phyloP scores from a whole-genome alignment of 2,329 filamentous ascomycete species.

The Tricladium varicosporioides region DNA sequence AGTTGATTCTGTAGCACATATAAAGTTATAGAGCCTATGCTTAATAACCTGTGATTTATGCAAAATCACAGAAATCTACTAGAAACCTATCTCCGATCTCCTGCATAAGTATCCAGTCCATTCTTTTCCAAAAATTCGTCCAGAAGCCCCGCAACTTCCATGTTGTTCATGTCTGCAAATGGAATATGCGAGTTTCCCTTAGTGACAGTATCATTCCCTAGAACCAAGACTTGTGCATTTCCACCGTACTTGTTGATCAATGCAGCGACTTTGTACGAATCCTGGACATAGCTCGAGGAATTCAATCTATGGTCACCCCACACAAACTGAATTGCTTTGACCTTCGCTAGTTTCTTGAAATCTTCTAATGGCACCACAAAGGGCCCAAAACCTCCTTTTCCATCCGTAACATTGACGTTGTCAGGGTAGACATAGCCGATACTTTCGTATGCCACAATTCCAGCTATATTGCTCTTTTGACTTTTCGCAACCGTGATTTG shows the following conservation, averaged over 20 bases:
- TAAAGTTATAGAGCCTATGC: too few species aligned
- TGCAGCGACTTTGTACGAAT: conserved; percentile 5
- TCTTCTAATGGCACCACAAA: conserved; percentile 12
- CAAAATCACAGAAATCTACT: too few species aligned
- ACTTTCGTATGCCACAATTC: conserved; percentile 15
- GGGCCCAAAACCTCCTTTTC: conserved; percentile 6
- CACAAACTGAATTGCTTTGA: conserved; percentile 16
- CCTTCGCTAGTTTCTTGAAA: conserved; percentile 13
- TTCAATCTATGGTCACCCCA: conserved; percentile 15
- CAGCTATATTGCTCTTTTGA: conserved; percentile 14
- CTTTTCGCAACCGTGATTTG: conserved; percentile 5
- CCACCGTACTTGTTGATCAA: conserved; percentile 17
- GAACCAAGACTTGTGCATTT: conserved; percentile 12
- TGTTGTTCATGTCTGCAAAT: conserved; percentile 19
- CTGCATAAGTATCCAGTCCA: conserved; percentile 7
- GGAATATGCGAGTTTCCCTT: conserved; percentile 17
- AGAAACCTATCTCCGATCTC: too few species aligned
- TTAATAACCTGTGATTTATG: too few species aligned
- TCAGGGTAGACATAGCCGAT: conserved; percentile 15
- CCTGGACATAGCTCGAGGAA: neutral
- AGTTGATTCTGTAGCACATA: too few species aligned
- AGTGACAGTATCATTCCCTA: conserved; percentile 6
- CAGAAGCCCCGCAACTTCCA: conserved; percentile 10
- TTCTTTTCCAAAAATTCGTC: conserved; percentile 13
- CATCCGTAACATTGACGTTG: conserved; percentile 2